These are phyloP conservation scores for Andrographis paniculata DNA, from an alignment of 305 asterid genomes.

Conservation along the genomic window DNA sequence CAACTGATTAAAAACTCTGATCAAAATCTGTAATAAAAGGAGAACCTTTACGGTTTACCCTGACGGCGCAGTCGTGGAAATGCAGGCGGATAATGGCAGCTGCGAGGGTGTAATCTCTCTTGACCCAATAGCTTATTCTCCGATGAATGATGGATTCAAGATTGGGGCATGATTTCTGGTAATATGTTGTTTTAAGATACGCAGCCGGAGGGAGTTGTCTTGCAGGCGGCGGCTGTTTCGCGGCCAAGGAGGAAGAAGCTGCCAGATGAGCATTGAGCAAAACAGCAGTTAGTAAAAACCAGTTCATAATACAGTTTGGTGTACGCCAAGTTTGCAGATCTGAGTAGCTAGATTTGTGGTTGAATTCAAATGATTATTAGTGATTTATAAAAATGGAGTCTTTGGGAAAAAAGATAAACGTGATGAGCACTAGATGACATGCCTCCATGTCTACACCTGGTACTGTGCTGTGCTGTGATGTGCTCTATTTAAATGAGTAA, in stretches of 20 bases:
- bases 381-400: too few relatives aligned
- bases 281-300: conserved; percentile 4
- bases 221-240: conserved; percentile 9
- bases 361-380: too few relatives aligned
- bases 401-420: too few relatives aligned
- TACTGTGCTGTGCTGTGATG: too few relatives aligned
- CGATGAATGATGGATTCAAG: conserved; percentile 33
- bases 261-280: conserved; percentile 6
- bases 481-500: too few relatives aligned
- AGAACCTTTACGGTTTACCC: conserved; percentile 39
- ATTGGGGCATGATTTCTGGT: conserved; percentile 33
- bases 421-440: neutral
- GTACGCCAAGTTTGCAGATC: neutral
- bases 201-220: conserved; percentile 16
- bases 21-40: too few relatives aligned
- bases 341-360: too few relatives aligned
- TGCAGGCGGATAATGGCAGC: conserved; percentile 54
- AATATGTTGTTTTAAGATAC: conserved; percentile 10
- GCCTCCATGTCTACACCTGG: neutral
- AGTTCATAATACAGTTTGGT: conserved; percentile 14
- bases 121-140: conserved; percentile 33
- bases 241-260: neutral
- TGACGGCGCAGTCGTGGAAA: conserved; percentile 53
- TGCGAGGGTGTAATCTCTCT: conserved; percentile 34
- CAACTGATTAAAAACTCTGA: too few relatives aligned